Conservation (phyloP, 2,329 filamentous ascomycete species). For the Fusarium tanahbumbuense region DNA sequence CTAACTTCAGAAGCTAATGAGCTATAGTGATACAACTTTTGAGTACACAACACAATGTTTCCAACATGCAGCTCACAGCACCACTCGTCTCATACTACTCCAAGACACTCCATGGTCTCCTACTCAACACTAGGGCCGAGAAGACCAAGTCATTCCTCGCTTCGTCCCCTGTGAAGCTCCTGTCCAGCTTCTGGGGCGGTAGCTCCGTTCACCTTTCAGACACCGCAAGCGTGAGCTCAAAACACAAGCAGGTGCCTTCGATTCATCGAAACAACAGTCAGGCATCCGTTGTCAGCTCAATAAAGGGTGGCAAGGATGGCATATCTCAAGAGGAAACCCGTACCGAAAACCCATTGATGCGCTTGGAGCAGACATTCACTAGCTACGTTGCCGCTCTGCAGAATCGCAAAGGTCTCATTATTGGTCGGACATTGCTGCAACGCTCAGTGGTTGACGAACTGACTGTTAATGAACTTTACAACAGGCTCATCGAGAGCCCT, state of each 20-base stretch:
- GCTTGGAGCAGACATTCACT: slow-evolving; percentile 85
- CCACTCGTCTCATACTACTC: slow-evolving; percentile 82
- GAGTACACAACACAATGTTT: slow-evolving; percentile 74
- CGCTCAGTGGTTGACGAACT: slow-evolving; percentile 79
- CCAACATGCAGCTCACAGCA: slow-evolving; percentile 72
- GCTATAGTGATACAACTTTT: slow-evolving; percentile 76
- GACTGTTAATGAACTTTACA: slow-evolving; percentile 89
- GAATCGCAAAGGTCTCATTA: slow-evolving; percentile 86
- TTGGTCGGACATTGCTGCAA: slow-evolving; percentile 79
- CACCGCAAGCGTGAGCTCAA: slow-evolving; percentile 47
- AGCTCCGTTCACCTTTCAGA: slow-evolving; percentile 60
- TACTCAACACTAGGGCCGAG: slow-evolving; percentile 70
- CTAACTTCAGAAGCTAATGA: slow-evolving; percentile 49
- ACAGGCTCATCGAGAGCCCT: slow-evolving; percentile 84
- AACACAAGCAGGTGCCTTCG: slow-evolving; percentile 56
- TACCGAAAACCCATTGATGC: slow-evolving; percentile 74
- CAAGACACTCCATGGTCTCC: slow-evolving; percentile 78
- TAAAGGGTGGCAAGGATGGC: slow-evolving; percentile 57
- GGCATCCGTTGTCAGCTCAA: slow-evolving; percentile 67
- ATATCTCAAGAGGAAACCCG: slow-evolving; percentile 59
- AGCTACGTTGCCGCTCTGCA: slow-evolving; percentile 86
- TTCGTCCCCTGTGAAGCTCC: slow-evolving; percentile 89
- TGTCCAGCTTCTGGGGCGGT: slow-evolving; percentile 82
- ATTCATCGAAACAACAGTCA: slow-evolving; percentile 60
- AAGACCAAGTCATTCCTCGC: slow-evolving; percentile 77